These are phyloP conservation scores for Platanthera guangdongensis DNA, from an alignment of 106 monocot species.

Conservation along the genomic window DNA sequence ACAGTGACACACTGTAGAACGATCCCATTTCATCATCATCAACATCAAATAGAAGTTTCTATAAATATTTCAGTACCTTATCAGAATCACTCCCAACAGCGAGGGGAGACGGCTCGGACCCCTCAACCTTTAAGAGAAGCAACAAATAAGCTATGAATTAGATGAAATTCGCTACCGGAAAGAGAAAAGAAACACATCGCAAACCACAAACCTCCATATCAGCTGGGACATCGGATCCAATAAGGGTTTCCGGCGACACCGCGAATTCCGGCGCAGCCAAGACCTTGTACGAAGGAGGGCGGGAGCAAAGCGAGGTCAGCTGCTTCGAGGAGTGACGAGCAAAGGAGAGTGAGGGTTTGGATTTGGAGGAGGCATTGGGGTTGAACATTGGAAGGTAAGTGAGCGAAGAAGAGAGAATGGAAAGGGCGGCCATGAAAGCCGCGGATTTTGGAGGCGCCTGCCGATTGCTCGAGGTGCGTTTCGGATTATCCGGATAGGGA, in stretches of 20 bases:
- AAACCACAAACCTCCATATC: not conserved
- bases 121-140: not conserved
- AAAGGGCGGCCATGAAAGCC: not conserved
- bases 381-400: not conserved
- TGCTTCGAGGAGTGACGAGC: not conserved
- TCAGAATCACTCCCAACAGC: not conserved
- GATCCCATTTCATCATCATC: not conserved
- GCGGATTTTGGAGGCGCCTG: not conserved
- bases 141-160: not conserved
- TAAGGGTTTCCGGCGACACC: not conserved
- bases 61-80: not conserved
- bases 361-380: not conserved
- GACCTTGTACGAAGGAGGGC: not conserved
- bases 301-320: not conserved
- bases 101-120: not conserved
- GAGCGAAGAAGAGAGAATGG: not conserved
- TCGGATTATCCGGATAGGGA: no score
- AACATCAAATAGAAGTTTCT: not conserved
- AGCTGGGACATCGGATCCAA: not conserved
- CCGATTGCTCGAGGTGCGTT: no score
- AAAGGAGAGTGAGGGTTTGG: not conserved
- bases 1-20: not conserved
- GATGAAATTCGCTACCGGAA: not conserved
- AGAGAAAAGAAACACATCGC: not conserved
- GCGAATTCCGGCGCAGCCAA: slow-evolving; percentile 1